These are phyloP conservation scores for Funneliformis geosporum DNA, from an alignment of 192 early-diverging fungal genomes.

Conservation along the genomic window DNA sequence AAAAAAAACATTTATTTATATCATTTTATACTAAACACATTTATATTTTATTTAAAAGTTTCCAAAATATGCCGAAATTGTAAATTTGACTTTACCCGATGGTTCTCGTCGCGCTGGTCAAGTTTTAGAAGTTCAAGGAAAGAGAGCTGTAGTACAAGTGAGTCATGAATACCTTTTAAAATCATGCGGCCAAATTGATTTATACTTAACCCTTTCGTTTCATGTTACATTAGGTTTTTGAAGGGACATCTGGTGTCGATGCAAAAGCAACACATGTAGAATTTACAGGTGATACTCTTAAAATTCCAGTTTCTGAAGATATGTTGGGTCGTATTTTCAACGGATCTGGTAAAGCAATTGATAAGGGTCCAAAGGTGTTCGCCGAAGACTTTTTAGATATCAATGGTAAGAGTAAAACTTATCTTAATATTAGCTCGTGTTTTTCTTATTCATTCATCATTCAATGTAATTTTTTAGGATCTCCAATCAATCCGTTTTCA, in stretches of 20 bases:
- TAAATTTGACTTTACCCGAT: slow-evolving; percentile 94
- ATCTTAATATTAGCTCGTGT: not conserved
- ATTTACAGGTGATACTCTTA: slow-evolving; percentile 93
- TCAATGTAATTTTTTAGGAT: slow-evolving; percentile 49
- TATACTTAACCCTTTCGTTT: not conserved
- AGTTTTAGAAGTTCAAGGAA: slow-evolving; percentile 96
- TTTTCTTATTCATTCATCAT: not conserved
- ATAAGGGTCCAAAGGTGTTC: slow-evolving; percentile 99
- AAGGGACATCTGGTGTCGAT: slow-evolving; percentile 96
- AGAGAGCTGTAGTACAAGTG: slow-evolving; percentile 93
- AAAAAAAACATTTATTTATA: not conserved
- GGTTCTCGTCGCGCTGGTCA: slow-evolving; percentile 93
- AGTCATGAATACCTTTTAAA: not conserved
- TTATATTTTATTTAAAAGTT: slow-evolving; percentile 54
- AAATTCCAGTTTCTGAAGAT: slow-evolving; percentile 98
- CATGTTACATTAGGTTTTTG: slow-evolving; percentile 73
- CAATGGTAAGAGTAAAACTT: slow-evolving; percentile 54
- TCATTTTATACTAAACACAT: slow-evolving; percentile 3
- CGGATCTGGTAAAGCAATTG: slow-evolving; percentile 98
- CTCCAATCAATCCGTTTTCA: slow-evolving; percentile 99
- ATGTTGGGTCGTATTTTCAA: slow-evolving; percentile 99
- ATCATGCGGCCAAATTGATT: not conserved
- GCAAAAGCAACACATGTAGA: slow-evolving; percentile 93
- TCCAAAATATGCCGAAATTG: slow-evolving; percentile 97
- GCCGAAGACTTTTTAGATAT: slow-evolving; percentile 99